phyloP scores from a whole-genome alignment of 129 eudicot genomes.

The Deinandra increscens region DNA sequence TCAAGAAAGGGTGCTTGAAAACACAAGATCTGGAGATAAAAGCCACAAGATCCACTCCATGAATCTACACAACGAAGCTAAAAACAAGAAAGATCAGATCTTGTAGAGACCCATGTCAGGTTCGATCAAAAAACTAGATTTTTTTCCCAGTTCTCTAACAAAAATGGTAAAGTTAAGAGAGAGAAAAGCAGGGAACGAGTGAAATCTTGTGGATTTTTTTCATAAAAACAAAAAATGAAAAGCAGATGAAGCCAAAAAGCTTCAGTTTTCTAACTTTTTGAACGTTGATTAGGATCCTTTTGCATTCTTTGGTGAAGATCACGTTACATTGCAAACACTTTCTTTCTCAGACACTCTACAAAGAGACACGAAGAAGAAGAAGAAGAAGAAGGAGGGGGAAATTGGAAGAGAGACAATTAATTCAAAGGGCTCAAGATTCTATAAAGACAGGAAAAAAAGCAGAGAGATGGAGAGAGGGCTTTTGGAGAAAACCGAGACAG shows the following conservation, averaged over 20 bases:
- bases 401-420: constrained; percentile 23
- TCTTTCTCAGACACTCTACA: constrained; percentile 3
- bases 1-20: constrained; percentile 21
- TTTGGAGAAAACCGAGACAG: constrained; percentile 29
- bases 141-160: constrained; percentile 23
- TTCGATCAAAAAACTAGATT: constrained; percentile 21
- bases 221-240: constrained; percentile 13
- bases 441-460: constrained; percentile 34
- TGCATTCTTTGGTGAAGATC: constrained; percentile 25
- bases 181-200: constrained; percentile 21
- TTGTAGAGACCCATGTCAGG: constrained; percentile 30
- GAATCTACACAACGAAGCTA: constrained; percentile 2
- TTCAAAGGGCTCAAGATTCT: constrained; percentile 36
- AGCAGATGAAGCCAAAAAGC: constrained; percentile 41
- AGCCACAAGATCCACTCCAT: constrained; percentile 19
- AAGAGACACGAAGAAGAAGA: background rate
- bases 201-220: constrained; percentile 30
- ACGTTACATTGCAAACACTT: constrained; percentile 22
- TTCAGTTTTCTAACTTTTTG: constrained; percentile 28
- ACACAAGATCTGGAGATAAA: constrained; percentile 32
- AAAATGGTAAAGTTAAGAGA: constrained; percentile 38
- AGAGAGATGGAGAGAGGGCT: constrained; percentile 14
- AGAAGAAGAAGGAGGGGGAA: constrained; percentile 27
- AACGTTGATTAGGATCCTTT: constrained; percentile 10
- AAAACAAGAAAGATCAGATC: constrained; percentile 29